A percentile compares a stretch with the other conserved stretches of the same genome.
Evolutionary conservation across 2,329 filamentous ascomycete genomes (phyloP).

Genomic region (Pseudogymnoascus sp.): DNA sequence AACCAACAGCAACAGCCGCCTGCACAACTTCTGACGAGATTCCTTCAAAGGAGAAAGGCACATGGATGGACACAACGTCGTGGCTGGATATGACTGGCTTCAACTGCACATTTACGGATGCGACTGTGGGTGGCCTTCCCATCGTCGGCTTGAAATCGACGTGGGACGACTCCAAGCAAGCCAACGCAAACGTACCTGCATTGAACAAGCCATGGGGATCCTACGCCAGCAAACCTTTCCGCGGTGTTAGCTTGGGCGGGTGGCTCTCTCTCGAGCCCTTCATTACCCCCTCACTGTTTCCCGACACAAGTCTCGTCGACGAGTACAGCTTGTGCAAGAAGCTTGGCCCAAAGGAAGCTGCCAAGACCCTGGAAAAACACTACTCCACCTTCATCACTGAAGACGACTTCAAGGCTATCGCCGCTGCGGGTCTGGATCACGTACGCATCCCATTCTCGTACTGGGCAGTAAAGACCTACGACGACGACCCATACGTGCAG

Average conservation of each 20-base stretch:
- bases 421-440: slow-evolving; percentile 84
- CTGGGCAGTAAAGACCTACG: slow-evolving; percentile 85
- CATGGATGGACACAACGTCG: slow-evolving; percentile 27
- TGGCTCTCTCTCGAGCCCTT: slow-evolving; percentile 94
- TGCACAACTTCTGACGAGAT: slow-evolving; percentile 2
- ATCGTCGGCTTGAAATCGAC: slow-evolving; percentile 80
- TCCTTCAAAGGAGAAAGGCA: background rate
- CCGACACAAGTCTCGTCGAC: slow-evolving; percentile 67
- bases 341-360: slow-evolving; percentile 60
- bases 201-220: slow-evolving; percentile 69
- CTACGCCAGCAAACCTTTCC: slow-evolving; percentile 72
- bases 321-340: slow-evolving; percentile 74
- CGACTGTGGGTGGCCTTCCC: slow-evolving; percentile 75
- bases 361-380: slow-evolving; percentile 71
- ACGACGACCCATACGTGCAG: slow-evolving; percentile 79
- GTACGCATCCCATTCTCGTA: slow-evolving; percentile 95
- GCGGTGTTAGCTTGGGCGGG: slow-evolving; percentile 87
- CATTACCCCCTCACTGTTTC: slow-evolving; percentile 87
- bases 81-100: slow-evolving; percentile 90
- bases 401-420: slow-evolving; percentile 76
- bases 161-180: slow-evolving; percentile 76
- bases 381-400: slow-evolving; percentile 87
- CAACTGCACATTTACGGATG: slow-evolving; percentile 87
- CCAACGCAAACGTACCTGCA: slow-evolving; percentile 74
- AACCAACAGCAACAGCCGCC: background rate